Evolutionary conservation across 805 yeast genomes (phyloP).

Genomic region (Blastobotrys terrestris): DNA sequence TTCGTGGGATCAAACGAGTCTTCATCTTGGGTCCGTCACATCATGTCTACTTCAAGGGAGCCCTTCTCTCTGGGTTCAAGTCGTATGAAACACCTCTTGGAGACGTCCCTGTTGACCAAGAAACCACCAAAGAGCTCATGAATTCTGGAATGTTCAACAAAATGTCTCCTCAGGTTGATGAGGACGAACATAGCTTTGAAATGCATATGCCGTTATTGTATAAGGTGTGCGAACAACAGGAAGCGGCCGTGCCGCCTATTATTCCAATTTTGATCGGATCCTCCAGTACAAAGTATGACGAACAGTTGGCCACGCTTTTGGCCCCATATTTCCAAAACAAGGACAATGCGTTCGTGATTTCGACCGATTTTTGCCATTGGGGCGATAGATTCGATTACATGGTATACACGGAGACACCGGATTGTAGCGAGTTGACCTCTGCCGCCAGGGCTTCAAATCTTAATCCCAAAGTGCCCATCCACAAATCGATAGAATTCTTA

Average conservation of each 20-base stretch:
- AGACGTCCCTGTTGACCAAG: slow-evolving; percentile 55
- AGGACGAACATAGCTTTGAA: slow-evolving; percentile 87
- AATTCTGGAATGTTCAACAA: slow-evolving; percentile 40
- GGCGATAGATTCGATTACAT: slow-evolving; percentile 60
- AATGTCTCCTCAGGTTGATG: slow-evolving; percentile 60
- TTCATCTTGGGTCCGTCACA: slow-evolving; percentile 92
- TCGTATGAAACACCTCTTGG: slow-evolving; percentile 82
- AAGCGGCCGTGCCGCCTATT: slow-evolving; percentile 30
- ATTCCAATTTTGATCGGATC: slow-evolving; percentile 80
- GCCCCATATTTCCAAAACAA: slow-evolving; percentile 49
- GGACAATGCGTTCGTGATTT: slow-evolving; percentile 63
- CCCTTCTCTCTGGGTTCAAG: slow-evolving; percentile 47
- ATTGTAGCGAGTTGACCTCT: slow-evolving; percentile 11
- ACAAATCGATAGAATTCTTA: slow-evolving; percentile 64
- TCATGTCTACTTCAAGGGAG: slow-evolving; percentile 68
- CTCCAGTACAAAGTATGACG: slow-evolving; percentile 41
- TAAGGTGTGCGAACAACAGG: slow-evolving; percentile 28
- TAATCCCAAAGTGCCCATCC: slow-evolving; percentile 42
- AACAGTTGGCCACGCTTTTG: slow-evolving; percentile 42
- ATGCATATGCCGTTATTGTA: slow-evolving; percentile 83
- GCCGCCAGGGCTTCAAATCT: slow-evolving; percentile 11
- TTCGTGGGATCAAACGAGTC: slow-evolving; percentile 49
- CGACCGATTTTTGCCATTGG: slow-evolving; percentile 97
- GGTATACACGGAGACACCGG: slow-evolving; percentile 34
- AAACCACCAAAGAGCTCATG: slow-evolving; percentile 23